A percentile compares a stretch with the other conserved stretches of the same genome.
Conservation (phyloP, 176 grass and related monocot genomes). For the Miscanthus lutarioriparius region DNA sequence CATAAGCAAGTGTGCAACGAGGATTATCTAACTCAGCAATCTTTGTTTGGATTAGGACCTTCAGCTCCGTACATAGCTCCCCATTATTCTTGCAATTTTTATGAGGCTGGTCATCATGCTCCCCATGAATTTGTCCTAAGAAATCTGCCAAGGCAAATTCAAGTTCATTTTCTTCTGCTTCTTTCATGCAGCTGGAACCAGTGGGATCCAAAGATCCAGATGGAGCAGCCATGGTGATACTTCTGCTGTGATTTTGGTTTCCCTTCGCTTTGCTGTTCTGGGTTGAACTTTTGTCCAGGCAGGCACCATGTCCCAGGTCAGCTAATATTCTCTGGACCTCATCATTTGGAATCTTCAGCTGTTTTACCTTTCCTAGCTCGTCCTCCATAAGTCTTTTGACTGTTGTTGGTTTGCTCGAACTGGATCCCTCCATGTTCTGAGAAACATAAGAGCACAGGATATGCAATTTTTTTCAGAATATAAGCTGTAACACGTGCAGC, state of each 20-base stretch:
- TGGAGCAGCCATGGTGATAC: constrained; percentile 10
- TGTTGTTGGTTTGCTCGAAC: constrained; percentile 47
- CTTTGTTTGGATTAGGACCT: constrained; percentile 50
- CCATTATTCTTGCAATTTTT: constrained; percentile 51
- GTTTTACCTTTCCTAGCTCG: constrained; percentile 55
- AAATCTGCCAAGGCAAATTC: constrained; percentile 60
- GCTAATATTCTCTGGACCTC: constrained; percentile 66
- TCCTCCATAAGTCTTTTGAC: constrained; percentile 80
- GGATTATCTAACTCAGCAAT: constrained; percentile 50
- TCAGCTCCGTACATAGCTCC: constrained; percentile 45
- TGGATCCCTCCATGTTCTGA: constrained; percentile 42
- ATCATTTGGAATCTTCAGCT: constrained; percentile 63
- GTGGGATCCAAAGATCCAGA: constrained; percentile 21
- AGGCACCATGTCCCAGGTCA: constrained; percentile 56
- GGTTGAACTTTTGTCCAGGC: constrained; percentile 31
- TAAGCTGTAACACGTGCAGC: not conserved
- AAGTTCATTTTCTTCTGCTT: constrained; percentile 48
- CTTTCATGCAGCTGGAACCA: constrained; percentile 43
- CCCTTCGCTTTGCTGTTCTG: constrained; percentile 33
- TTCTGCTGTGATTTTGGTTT: constrained; percentile 23
- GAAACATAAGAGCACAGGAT: constrained; percentile 21
- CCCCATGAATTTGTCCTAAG: constrained; percentile 52
- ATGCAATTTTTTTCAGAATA: not conserved
- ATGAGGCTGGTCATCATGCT: constrained; percentile 46
- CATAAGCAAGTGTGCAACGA: constrained; percentile 13